A percentile compares a stretch with the other conserved stretches of the same genome.
These are phyloP conservation scores for Aspergillus bridgeri DNA, from an alignment of 495 filamentous ascomycete species.

Conservation along the genomic window DNA sequence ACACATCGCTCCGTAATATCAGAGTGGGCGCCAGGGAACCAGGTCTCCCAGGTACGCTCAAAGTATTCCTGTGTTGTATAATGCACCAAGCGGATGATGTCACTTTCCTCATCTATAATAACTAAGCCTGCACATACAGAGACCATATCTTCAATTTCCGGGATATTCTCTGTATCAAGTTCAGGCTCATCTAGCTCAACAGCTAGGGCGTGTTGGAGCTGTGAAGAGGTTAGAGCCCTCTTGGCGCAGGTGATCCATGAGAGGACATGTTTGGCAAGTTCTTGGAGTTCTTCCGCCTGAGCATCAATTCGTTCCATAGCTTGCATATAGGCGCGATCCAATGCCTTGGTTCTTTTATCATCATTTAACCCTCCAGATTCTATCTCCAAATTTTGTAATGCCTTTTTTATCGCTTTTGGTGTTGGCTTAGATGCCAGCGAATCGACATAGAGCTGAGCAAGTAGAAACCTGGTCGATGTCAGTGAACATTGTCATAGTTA, in stretches of 20 bases:
- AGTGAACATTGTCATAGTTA: not conserved
- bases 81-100: constrained; percentile 51
- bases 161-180: constrained; percentile 39
- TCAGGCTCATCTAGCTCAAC: constrained; percentile 25
- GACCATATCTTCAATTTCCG: constrained; percentile 34
- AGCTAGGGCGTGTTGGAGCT: constrained; percentile 49
- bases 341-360: too few species aligned
- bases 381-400: constrained; percentile 31
- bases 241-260: constrained; percentile 32
- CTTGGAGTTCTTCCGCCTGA: constrained; percentile 30
- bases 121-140: constrained; percentile 54
- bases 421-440: constrained; percentile 35
- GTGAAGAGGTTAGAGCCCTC: constrained; percentile 35
- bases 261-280: constrained; percentile 25
- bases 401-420: too few species aligned
- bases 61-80: constrained; percentile 50
- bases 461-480: constrained; percentile 44
- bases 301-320: constrained; percentile 23
- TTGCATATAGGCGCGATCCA: constrained; percentile 21
- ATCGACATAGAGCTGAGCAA: constrained; percentile 49
- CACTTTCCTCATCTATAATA: constrained; percentile 43
- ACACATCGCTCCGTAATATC: constrained; percentile 11
- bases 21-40: constrained; percentile 14
- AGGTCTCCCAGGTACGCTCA: constrained; percentile 24
- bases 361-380: too few species aligned